Conservation (phyloP, 495 filamentous ascomycete species). For the Penicillium simplicissimum region DNA sequence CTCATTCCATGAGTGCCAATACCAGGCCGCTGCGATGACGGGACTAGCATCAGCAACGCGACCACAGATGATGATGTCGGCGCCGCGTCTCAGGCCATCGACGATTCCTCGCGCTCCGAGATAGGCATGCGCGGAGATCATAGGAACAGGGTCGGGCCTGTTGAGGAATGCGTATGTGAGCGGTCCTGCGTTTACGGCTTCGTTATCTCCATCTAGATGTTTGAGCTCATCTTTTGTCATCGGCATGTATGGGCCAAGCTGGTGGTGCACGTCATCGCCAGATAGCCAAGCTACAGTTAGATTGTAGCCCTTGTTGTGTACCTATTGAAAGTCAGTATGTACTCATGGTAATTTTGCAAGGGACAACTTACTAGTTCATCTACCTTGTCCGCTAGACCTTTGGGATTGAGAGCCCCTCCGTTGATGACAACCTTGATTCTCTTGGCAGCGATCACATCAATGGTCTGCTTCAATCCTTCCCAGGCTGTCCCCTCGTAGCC, state of each 20-base stretch:
- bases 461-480: background rate
- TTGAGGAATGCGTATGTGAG: background rate
- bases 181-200: background rate
- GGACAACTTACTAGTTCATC: background rate
- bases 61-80: constrained; percentile 57
- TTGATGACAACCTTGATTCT: background rate
- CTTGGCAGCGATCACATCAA: background rate
- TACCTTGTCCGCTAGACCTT: background rate
- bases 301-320: background rate
- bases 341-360: too few relatives aligned
- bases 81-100: constrained; percentile 42
- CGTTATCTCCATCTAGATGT: background rate
- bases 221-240: background rate
- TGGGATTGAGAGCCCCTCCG: background rate
- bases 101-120: constrained; percentile 50
- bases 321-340: too few relatives aligned
- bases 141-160: background rate
- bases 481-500: background rate
- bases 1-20: constrained; percentile 45
- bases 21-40: constrained; percentile 49
- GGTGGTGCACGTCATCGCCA: background rate
- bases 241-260: background rate
- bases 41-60: constrained; percentile 53
- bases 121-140: constrained; percentile 23
- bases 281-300: background rate